Conservation (phyloP, 176 grass and related monocot genomes). For the Musa beccarii region DNA sequence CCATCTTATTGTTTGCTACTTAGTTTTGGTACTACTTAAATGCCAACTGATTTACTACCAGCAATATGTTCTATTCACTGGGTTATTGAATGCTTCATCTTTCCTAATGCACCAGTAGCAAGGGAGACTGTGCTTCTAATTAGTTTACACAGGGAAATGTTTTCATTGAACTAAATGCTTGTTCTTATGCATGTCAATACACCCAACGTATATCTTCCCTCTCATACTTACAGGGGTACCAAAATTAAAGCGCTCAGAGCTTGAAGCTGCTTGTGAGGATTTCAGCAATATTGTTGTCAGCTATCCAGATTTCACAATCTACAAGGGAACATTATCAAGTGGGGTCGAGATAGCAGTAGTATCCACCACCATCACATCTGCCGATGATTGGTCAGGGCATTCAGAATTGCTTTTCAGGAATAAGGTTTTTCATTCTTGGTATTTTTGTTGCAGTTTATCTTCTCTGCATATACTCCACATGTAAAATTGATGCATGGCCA, state of each 20-base stretch:
- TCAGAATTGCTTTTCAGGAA: slow-evolving; percentile 64
- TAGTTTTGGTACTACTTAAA: no score
- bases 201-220: background rate
- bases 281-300: slow-evolving; percentile 89
- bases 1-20: no score
- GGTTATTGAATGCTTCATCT: no score
- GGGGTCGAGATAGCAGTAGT: slow-evolving; percentile 74
- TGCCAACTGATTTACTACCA: no score
- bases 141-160: no score
- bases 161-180: background rate
- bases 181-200: background rate
- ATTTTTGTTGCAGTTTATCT: slow-evolving; percentile 17
- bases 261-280: slow-evolving; percentile 78
- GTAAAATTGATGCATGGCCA: background rate
- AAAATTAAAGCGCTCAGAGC: slow-evolving; percentile 62
- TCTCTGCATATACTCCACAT: slow-evolving; percentile 1
- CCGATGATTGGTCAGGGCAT: slow-evolving; percentile 61
- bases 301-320: slow-evolving; percentile 58
- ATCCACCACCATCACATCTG: slow-evolving; percentile 48
- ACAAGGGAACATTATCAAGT: slow-evolving; percentile 81
- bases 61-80: no score
- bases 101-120: no score
- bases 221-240: slow-evolving; percentile 43
- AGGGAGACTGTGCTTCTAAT: no score
- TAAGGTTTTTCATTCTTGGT: slow-evolving; percentile 44